phyloP scores from a whole-genome alignment of 1,139 yeast species.

The Debaryomyces robertsiae region DNA sequence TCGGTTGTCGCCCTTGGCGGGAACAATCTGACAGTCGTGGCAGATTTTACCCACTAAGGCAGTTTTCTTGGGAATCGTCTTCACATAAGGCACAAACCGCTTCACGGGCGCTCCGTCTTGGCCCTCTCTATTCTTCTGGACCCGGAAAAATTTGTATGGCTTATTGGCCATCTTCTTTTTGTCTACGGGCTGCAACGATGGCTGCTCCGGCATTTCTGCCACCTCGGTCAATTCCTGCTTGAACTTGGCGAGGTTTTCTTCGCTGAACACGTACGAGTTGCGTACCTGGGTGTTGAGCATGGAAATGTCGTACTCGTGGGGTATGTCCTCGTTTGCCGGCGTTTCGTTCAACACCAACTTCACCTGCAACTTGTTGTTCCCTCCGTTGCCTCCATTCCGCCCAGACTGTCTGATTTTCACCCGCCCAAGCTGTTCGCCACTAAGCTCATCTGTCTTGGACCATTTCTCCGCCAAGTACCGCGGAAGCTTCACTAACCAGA shows the following conservation, averaged over 20 bases:
- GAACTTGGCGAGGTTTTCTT: constrained; percentile 74
- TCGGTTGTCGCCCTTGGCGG: constrained; percentile 70
- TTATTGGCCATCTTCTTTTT: constrained; percentile 34
- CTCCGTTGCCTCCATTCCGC: constrained; percentile 20
- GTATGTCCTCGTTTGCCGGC: constrained; percentile 53
- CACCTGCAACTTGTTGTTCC: constrained; percentile 51
- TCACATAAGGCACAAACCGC: constrained; percentile 68
- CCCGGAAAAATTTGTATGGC: constrained; percentile 32
- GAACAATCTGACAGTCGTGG: constrained; percentile 89
- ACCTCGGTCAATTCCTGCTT: constrained; percentile 59
- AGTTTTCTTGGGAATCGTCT: constrained; percentile 84
- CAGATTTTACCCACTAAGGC: constrained; percentile 83
- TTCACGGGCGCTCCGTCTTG: constrained; percentile 31
- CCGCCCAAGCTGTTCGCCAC: constrained; percentile 79
- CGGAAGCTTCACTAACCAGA: constrained; percentile 93
- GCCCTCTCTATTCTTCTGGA: constrained; percentile 27
- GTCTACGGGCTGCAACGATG: constrained; percentile 37
- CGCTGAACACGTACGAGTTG: constrained; percentile 89
- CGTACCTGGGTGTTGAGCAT: constrained; percentile 77
- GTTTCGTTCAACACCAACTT: constrained; percentile 56
- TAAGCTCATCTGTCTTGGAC: constrained; percentile 62
- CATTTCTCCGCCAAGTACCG: constrained; percentile 82
- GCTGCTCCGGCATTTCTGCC: constrained; percentile 52
- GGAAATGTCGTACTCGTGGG: constrained; percentile 80
- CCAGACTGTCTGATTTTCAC: constrained; percentile 64